These are phyloP conservation scores for Rhodotorula sp. DNA, from an alignment of 1,284 basidiomycete species.

Conservation along the genomic window DNA sequence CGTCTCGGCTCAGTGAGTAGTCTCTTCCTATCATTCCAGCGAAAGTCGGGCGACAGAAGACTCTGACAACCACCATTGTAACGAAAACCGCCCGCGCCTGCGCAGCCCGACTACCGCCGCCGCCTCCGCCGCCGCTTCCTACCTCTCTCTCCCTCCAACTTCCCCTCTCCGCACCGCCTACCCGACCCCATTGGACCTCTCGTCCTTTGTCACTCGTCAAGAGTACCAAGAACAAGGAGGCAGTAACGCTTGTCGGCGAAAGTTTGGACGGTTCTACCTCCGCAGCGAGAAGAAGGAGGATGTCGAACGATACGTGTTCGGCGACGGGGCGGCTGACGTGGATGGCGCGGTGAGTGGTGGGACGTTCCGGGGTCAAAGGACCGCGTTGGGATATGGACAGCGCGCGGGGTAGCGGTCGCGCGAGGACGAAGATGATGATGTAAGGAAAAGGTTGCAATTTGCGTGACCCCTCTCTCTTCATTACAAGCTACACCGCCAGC, in stretches of 20 bases:
- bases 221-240: conserved; percentile 76
- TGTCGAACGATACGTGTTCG: conserved; percentile 5
- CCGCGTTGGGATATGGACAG: too few species aligned
- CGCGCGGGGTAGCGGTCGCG: too few species aligned
- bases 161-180: conserved; percentile 55
- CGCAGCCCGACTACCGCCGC: conserved; percentile 20
- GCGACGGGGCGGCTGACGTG: not conserved
- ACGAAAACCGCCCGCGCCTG: not conserved
- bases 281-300: not conserved
- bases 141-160: conserved; percentile 59
- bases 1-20: conserved; percentile 67
- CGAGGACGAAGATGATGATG: too few species aligned
- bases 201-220: conserved; percentile 60
- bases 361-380: not conserved
- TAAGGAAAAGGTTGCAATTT: too few species aligned
- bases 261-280: conserved; percentile 52
- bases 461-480: too few species aligned
- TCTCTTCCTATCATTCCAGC: conserved; percentile 28
- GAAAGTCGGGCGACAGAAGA: not conserved
- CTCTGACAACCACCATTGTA: not conserved
- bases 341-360: not conserved
- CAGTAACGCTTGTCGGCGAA: conserved; percentile 66
- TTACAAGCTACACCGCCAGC: too few species aligned
- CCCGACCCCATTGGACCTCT: conserved; percentile 54
- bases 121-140: conserved; percentile 64